Percentiles rank a stretch among this genome's conserved stretches.
These are phyloP conservation scores for Coniella lustricola DNA, from an alignment of 2,329 filamentous ascomycete species.

Conservation along the genomic window DNA sequence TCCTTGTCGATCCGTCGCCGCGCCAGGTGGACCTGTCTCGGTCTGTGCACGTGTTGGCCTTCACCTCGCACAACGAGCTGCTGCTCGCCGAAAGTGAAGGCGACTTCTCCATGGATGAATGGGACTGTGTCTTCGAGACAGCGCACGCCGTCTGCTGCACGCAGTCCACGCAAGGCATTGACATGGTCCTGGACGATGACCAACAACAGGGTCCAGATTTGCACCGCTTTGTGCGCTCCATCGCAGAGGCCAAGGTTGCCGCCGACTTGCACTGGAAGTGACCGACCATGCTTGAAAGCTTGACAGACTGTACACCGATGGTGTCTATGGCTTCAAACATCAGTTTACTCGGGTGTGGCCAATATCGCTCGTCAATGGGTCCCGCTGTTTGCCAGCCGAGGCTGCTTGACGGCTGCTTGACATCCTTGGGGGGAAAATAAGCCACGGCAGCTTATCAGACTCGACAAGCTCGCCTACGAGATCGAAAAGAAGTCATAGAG, in stretches of 20 bases:
- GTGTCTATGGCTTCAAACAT: not conserved
- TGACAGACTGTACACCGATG: not conserved
- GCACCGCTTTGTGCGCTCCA: constrained; percentile 54
- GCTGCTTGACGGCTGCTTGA: too few species aligned
- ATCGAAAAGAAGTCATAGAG: not conserved
- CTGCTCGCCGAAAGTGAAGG: constrained; percentile 79
- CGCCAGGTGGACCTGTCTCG: constrained; percentile 54
- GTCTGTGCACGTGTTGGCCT: constrained; percentile 78
- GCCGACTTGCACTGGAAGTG: constrained; percentile 53
- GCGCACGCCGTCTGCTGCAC: constrained; percentile 60
- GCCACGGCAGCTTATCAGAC: too few species aligned
- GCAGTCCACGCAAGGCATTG: constrained; percentile 28
- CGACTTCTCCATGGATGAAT: constrained; percentile 65
- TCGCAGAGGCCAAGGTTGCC: constrained; percentile 48
- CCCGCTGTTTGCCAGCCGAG: too few species aligned
- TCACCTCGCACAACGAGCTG: constrained; percentile 66
- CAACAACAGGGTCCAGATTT: constrained; percentile 41
- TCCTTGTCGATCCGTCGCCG: constrained; percentile 55
- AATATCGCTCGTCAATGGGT: too few species aligned
- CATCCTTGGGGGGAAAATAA: too few species aligned
- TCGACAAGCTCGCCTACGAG: too few species aligned
- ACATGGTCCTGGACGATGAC: constrained; percentile 39
- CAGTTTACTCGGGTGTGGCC: not conserved
- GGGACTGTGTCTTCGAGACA: constrained; percentile 61
- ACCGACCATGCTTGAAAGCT: constrained; percentile 14